Conservation (phyloP, 176 grass and related monocot genomes). For the Paspalum vaginatum region DNA sequence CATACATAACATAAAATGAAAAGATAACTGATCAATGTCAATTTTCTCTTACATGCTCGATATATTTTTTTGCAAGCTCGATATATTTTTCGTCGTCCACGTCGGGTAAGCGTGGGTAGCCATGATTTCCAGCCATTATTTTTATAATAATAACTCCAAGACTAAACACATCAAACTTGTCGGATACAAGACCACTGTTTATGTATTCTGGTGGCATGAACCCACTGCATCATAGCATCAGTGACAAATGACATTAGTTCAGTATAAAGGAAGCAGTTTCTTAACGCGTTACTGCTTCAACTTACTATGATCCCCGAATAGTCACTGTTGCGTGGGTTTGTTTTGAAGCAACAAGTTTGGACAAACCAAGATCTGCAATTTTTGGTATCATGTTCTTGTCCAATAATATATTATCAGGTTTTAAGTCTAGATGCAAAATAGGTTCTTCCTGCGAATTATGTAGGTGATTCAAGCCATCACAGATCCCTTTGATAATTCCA, state of each 20-base stretch:
- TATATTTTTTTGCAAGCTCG: no score
- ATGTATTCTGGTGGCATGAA: no score
- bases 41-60: no score
- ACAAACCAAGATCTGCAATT: constrained; percentile 6
- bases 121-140: no score
- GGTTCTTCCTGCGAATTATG: not conserved
- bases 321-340: not conserved
- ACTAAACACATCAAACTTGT: no score
- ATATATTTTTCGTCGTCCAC: no score
- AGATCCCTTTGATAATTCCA: not conserved
- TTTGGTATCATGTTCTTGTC: not conserved
- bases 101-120: no score
- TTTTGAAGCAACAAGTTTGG: not conserved
- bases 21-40: no score
- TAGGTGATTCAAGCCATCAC: not conserved
- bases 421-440: not conserved
- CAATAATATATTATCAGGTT: not conserved
- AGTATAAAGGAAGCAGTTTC: not conserved
- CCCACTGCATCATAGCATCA: no score
- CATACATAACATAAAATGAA: no score
- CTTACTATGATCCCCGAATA: not conserved
- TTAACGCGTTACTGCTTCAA: not conserved
- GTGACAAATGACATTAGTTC: not conserved
- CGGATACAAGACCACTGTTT: no score
- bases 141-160: no score